Conservation (phyloP, 441 rosid genomes). For the Jatropha podagrica region DNA sequence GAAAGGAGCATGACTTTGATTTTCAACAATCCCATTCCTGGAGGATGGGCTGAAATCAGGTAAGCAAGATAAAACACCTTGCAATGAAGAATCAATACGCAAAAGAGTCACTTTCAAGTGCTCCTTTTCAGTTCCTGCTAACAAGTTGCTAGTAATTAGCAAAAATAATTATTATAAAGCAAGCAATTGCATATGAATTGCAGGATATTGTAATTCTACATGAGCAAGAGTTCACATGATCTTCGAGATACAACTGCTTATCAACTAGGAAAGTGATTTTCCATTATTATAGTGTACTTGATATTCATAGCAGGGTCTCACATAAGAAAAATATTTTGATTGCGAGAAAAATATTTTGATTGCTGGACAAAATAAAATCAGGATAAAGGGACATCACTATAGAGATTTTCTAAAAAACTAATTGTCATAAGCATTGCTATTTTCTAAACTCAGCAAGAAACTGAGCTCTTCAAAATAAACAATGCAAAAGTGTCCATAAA, state of each 20-base stretch:
- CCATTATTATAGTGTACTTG: background rate
- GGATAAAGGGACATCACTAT: background rate
- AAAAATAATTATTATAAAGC: background rate
- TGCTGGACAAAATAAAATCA: slow-evolving; percentile 8
- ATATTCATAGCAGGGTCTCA: background rate
- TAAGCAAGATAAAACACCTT: slow-evolving; percentile 99
- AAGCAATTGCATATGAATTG: background rate
- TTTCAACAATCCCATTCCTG: slow-evolving; percentile 61
- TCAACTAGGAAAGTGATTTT: background rate
- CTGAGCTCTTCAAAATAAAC: slow-evolving; percentile 9
- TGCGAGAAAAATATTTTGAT: background rate
- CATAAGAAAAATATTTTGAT: slow-evolving; percentile 1
- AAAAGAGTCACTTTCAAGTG: slow-evolving; percentile 98
- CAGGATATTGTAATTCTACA: slow-evolving; percentile 2
- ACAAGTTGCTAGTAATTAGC: slow-evolving; percentile 30
- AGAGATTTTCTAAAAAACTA: slow-evolving; percentile 12
- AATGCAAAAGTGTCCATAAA: slow-evolving; percentile 9
- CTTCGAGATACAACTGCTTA: background rate
- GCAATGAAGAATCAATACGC: slow-evolving; percentile 97
- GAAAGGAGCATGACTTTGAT: slow-evolving; percentile 57
- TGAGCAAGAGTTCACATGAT: background rate
- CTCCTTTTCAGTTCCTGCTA: slow-evolving; percentile 94
- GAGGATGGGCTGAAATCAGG: slow-evolving; percentile 96
- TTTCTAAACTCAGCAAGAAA: slow-evolving; percentile 4
- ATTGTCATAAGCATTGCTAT: background rate